Conservation (phyloP, 495 filamentous ascomycete species). For the Rostrohypoxylon terebratum region DNA sequence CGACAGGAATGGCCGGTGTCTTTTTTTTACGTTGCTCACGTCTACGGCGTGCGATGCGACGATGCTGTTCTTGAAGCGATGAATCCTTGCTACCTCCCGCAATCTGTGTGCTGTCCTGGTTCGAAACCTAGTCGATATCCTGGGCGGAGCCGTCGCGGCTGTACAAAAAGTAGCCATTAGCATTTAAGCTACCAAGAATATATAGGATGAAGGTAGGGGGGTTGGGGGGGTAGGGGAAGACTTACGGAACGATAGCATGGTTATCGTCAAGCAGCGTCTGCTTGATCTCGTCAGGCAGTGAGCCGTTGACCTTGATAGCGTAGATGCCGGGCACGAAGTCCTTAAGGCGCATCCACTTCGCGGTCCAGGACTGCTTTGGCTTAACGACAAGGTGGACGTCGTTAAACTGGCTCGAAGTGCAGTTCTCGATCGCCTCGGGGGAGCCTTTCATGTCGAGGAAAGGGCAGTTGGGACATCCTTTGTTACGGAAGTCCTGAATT, state of each 20-base stretch:
- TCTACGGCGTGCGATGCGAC: background rate
- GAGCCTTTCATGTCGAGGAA: constrained; percentile 85
- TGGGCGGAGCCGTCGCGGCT: constrained; percentile 33
- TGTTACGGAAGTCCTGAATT: constrained; percentile 76
- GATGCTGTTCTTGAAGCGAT: background rate
- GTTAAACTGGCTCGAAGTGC: constrained; percentile 95
- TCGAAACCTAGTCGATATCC: constrained; percentile 30
- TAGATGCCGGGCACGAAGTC: constrained; percentile 88
- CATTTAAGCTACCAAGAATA: background rate
- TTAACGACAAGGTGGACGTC: constrained; percentile 75
- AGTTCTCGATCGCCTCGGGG: constrained; percentile 84
- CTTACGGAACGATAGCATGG: constrained; percentile 74
- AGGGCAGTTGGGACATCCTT: constrained; percentile 95
- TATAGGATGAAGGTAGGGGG: background rate
- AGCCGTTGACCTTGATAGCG: constrained; percentile 89
- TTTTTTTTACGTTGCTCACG: background rate
- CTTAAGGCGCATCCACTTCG: constrained; percentile 93
- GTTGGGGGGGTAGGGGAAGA: constrained; percentile 29
- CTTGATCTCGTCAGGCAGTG: constrained; percentile 71
- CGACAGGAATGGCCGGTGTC: background rate
- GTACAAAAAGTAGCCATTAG: background rate
- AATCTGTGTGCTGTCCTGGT: background rate
- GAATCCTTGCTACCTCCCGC: background rate
- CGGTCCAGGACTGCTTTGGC: constrained; percentile 85
- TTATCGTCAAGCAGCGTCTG: constrained; percentile 73